Conservation (phyloP, 2,329 filamentous ascomycete genomes). For the Exophiala xenobiotica region DNA sequence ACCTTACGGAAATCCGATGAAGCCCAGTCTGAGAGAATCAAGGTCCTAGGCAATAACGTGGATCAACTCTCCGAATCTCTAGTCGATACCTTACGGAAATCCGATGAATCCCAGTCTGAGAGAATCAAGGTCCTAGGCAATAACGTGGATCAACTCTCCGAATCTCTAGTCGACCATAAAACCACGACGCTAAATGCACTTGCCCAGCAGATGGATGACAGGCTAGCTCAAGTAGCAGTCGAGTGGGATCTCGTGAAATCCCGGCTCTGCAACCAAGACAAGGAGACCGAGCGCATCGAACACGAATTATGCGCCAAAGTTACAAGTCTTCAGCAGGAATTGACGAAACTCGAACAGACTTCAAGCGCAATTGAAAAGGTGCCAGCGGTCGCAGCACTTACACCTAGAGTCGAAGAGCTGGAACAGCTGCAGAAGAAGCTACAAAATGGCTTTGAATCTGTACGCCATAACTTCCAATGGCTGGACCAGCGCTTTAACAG, state of each 20-base stretch:
- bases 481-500: slow-evolving; percentile 20
- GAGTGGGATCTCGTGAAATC: not conserved
- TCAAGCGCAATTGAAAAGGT: not conserved
- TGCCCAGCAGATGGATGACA: not conserved
- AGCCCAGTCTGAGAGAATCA: slow-evolving; percentile 3
- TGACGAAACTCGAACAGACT: not conserved
- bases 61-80: too few species aligned
- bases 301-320: not conserved
- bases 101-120: slow-evolving; percentile 2
- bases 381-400: not conserved
- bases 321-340: not conserved
- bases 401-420: not conserved
- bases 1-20: not conserved
- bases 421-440: not conserved
- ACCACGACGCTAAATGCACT: not conserved
- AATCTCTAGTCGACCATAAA: not conserved
- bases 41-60: not conserved
- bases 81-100: not conserved
- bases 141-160: not conserved
- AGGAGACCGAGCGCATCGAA: not conserved
- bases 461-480: slow-evolving; percentile 7
- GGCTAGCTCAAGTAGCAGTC: not conserved
- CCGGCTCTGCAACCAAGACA: not conserved
- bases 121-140: not conserved
- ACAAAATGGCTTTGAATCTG: slow-evolving; percentile 6